Evolutionary conservation across 768 basidiomycete genomes (phyloP), one percentile per base, ranked within the genome.

Genomic region (Mycena capillaripes): DNA sequence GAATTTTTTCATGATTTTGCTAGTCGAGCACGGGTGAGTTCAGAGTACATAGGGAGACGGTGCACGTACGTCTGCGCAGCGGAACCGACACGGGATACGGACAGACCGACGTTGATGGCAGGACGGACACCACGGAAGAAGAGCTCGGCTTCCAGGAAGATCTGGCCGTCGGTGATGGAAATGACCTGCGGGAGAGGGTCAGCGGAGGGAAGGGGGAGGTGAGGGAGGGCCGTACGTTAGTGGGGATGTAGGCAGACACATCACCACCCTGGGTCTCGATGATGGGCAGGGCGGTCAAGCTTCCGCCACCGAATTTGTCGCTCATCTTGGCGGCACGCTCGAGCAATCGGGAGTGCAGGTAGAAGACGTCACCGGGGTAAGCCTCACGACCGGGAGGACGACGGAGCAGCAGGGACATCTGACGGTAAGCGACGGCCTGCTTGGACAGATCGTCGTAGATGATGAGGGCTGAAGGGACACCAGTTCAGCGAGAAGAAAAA

Each of bases 91-190:
- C 98, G 98, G 73, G 98, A 99, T 77, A 99, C 98, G 71, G 98
- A 99, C 74, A 99, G 96, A 97, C 98, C 98, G 89, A 99, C 98
- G 88, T 99, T 99, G 85, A 99, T 99, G 77, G 98, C 98, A 65
- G 98, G 97, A 82, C 97, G 96, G 77, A 98, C 94, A 92, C 98
- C 98, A 89, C 98, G 97, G 97, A 99, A 98, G 97, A 99, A 99
- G 82, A 98, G 93, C 84, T 98, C 97, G 80, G 97, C 97, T 85
- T 99, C 97, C 94, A 99, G 94, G 94, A 99, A 99, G 86, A 98
- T 97, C 86, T 98, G 97, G 80, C 98, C 98, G 81, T 99, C 97
- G 61, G 98, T 99, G 83, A 99, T 99, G 80, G 98, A 99, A 81
- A 99, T 99, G 82, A 99, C 97, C 95, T 98, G 65, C 42, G 72